Evolutionary conservation across 352 stramenopile genomes (phyloP).

Genomic region (Plasmopara viticola): DNA sequence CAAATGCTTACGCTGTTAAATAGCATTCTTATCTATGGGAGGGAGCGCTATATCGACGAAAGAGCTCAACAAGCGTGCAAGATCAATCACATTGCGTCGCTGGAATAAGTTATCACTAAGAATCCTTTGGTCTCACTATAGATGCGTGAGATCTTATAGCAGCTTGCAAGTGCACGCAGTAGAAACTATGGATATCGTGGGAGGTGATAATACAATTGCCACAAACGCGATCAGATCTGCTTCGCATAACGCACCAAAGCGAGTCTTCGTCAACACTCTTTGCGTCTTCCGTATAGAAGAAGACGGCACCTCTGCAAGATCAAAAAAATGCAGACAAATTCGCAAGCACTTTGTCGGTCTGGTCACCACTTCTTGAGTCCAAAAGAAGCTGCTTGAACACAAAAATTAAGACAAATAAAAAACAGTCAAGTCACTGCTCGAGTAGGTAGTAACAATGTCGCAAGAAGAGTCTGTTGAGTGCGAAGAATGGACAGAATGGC

Average conservation of each 20-base stretch:
- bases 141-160: constrained; percentile 65
- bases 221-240: constrained; percentile 65
- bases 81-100: constrained; percentile 49
- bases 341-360: constrained; percentile 44
- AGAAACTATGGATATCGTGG: constrained; percentile 59
- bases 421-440: constrained; percentile 73
- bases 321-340: constrained; percentile 67
- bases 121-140: constrained; percentile 73
- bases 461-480: constrained; percentile 51
- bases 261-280: constrained; percentile 23
- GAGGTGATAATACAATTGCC: constrained; percentile 66
- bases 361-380: constrained; percentile 34
- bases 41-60: constrained; percentile 68
- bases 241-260: constrained; percentile 44
- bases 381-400: constrained; percentile 68
- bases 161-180: constrained; percentile 62
- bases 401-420: constrained; percentile 54
- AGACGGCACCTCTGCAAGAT: constrained; percentile 27
- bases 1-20: constrained; percentile 41
- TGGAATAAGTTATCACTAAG: constrained; percentile 75
- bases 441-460: constrained; percentile 71
- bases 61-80: constrained; percentile 73
- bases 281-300: constrained; percentile 20
- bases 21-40: constrained; percentile 11
- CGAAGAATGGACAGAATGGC: constrained; percentile 51